Evolutionary conservation across 2,329 filamentous ascomycete species (phyloP).

Genomic region (Lachnellula arida): DNA sequence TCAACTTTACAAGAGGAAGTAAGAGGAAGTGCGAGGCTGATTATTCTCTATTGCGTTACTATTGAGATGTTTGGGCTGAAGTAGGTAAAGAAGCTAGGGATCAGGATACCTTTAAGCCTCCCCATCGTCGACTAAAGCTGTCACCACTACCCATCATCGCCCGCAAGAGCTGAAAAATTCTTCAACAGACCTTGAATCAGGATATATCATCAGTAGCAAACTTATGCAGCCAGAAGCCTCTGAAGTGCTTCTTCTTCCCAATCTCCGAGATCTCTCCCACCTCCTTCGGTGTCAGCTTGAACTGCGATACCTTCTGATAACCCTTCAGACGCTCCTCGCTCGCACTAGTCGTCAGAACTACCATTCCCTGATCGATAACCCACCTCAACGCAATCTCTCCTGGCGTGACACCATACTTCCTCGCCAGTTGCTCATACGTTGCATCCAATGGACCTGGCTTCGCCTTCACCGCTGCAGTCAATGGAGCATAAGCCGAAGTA

Average conservation of each 20-base stretch:
- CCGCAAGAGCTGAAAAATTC: no score
- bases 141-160: no score
- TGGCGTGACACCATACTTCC: constrained; percentile 53
- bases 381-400: constrained; percentile 56
- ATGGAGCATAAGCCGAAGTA: constrained; percentile 50
- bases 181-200: no score
- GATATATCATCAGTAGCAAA: constrained; percentile 4
- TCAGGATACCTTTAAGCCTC: no score
- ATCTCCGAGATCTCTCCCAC: constrained; percentile 50
- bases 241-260: constrained; percentile 37
- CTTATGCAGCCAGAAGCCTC: constrained; percentile 8
- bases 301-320: constrained; percentile 47
- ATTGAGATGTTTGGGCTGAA: no score
- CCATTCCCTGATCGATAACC: constrained; percentile 54
- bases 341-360: constrained; percentile 55
- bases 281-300: constrained; percentile 57
- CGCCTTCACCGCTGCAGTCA: constrained; percentile 47
- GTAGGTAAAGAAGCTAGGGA: no score
- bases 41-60: no score
- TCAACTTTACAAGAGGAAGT: no score
- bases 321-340: constrained; percentile 53
- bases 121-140: no score
- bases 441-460: constrained; percentile 49
- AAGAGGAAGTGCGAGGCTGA: no score
- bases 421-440: constrained; percentile 46